A percentile compares a stretch with the other conserved stretches of the same genome.
Conservation (phyloP, 345 rosid species). For the Sonneratia caseolaris region DNA sequence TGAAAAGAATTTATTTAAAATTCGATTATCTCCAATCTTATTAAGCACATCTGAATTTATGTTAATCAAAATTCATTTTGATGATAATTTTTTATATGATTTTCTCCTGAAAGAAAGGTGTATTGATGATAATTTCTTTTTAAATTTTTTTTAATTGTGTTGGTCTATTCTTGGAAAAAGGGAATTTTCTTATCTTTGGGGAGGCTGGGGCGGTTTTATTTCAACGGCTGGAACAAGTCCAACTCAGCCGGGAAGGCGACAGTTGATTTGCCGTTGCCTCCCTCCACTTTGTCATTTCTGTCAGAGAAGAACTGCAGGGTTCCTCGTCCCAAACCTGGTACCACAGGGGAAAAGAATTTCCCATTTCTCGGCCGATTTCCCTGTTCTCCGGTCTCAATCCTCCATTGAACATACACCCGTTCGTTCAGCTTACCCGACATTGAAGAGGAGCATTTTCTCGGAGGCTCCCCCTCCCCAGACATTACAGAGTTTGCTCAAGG, state of each 20-base stretch:
- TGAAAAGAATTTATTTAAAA: too few relatives aligned
- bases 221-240: slow-evolving; percentile 20
- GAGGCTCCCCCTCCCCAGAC: background rate
- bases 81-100: too few relatives aligned
- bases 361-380: background rate
- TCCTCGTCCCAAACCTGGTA: background rate
- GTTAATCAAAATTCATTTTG: too few relatives aligned
- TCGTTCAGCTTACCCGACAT: background rate
- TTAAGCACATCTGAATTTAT: too few relatives aligned
- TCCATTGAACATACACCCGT: background rate
- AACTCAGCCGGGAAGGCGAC: slow-evolving; percentile 12
- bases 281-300: background rate
- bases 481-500: background rate
- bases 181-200: background rate
- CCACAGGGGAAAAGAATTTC: background rate
- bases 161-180: background rate
- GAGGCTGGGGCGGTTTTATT: slow-evolving; percentile 19
- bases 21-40: too few relatives aligned
- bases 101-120: too few relatives aligned
- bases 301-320: background rate
- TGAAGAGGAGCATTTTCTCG: background rate
- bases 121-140: too few relatives aligned
- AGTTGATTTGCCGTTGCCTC: background rate
- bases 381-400: background rate
- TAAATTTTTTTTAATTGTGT: background rate